Percentiles rank a stretch among this genome's conserved stretches.
Evolutionary conservation across 2,329 filamentous ascomycete species (phyloP).

Genomic region (Fusarium armeniacum): DNA sequence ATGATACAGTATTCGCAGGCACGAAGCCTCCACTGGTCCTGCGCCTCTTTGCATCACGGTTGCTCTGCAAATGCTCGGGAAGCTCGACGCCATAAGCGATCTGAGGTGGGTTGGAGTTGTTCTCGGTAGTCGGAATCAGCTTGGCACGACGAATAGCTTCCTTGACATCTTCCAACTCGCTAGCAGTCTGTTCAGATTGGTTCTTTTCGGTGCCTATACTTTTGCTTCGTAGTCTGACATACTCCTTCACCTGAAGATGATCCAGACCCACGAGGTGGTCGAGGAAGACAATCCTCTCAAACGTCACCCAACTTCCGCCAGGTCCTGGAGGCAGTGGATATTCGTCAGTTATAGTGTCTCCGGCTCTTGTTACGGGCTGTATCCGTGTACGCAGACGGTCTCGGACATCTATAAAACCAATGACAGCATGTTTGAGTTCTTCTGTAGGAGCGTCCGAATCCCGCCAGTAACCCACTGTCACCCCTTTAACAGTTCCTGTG

Average conservation of each 20-base stretch:
- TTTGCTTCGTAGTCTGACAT: constrained; percentile 68
- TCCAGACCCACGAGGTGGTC: constrained; percentile 68
- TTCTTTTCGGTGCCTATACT: constrained; percentile 56
- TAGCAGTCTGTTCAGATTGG: constrained; percentile 56
- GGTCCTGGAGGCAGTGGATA: constrained; percentile 69
- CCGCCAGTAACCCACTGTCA: constrained; percentile 71
- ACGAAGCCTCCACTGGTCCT: constrained; percentile 58
- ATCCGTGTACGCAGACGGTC: constrained; percentile 73
- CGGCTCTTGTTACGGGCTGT: constrained; percentile 63
- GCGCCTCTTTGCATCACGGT: constrained; percentile 63
- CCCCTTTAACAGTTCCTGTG: constrained; percentile 59
- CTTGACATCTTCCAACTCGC: constrained; percentile 61
- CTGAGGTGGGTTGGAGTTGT: constrained; percentile 57
- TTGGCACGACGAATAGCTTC: constrained; percentile 63
- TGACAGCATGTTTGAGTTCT: constrained; percentile 68
- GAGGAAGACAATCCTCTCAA: constrained; percentile 71
- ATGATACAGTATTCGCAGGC: constrained; percentile 52
- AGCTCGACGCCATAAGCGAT: constrained; percentile 67
- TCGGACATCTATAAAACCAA: constrained; percentile 73
- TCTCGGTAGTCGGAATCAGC: constrained; percentile 60
- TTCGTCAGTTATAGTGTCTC: constrained; percentile 61
- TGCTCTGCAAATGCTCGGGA: constrained; percentile 59
- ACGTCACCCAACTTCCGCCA: constrained; percentile 75
- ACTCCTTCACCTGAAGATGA: constrained; percentile 72
- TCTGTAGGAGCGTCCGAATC: constrained; percentile 66